These are phyloP conservation scores for Saraca asoca DNA, from an alignment of 331 rosid species.

Conservation along the genomic window DNA sequence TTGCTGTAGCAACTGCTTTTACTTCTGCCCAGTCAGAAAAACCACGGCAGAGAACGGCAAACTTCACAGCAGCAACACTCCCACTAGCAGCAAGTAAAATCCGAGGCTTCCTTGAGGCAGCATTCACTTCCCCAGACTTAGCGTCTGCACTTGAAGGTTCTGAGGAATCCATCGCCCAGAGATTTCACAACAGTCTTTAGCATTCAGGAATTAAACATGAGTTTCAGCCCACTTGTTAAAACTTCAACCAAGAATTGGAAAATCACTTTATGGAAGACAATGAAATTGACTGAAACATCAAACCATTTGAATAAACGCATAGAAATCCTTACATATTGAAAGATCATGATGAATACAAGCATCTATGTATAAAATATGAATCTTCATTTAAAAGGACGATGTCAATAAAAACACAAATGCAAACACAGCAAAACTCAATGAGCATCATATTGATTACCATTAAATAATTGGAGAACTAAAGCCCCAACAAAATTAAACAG, in stretches of 20 bases:
- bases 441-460: too few relatives aligned
- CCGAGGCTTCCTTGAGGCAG: conserved; percentile 58
- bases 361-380: too few relatives aligned
- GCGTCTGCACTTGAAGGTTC: conserved; percentile 37
- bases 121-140: conserved; percentile 32
- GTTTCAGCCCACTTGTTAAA: neutral
- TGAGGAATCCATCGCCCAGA: conserved; percentile 49
- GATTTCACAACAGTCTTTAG: conserved; percentile 29
- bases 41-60: conserved; percentile 55
- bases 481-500: too few relatives aligned
- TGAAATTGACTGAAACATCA: neutral
- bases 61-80: conserved; percentile 71
- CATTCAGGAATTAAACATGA: neutral
- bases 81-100: conserved; percentile 85
- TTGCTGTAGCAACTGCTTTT: conserved; percentile 60
- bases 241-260: neutral
- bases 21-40: conserved; percentile 86
- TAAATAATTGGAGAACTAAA: too few relatives aligned
- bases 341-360: too few relatives aligned
- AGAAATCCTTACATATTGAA: neutral
- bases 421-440: too few relatives aligned
- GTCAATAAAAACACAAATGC: too few relatives aligned
- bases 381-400: too few relatives aligned
- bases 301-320: neutral
- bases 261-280: neutral